Percentiles rank a stretch among this genome's conserved stretches.
phyloP scores from a whole-genome alignment of 108 stramenopile species.

The Nitzschia sp. region DNA sequence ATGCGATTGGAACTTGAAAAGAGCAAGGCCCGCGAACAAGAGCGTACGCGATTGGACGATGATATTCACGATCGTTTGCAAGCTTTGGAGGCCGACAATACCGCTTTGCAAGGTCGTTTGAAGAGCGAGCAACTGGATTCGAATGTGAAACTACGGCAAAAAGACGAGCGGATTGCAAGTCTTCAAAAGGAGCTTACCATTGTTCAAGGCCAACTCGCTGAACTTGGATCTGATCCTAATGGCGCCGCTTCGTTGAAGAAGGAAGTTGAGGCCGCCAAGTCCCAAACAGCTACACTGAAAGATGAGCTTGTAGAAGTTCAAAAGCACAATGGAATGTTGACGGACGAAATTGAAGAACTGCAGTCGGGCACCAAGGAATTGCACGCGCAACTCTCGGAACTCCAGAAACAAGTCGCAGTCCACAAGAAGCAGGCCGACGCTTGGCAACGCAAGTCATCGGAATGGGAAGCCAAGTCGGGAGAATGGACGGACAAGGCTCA shows the following conservation, averaged over 20 bases:
- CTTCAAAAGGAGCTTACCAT: constrained; percentile 16
- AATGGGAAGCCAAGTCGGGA: constrained; percentile 40
- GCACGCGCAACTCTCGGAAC: neutral
- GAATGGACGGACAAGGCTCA: constrained; percentile 36
- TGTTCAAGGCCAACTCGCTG: constrained; percentile 7
- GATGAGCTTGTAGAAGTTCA: constrained; percentile 21
- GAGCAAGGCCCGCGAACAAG: constrained; percentile 6
- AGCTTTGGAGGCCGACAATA: constrained; percentile 20
- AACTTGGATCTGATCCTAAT: constrained; percentile 15
- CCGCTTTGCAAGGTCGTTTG: constrained; percentile 28
- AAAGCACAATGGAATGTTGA: constrained; percentile 14
- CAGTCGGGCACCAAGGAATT: constrained; percentile 20
- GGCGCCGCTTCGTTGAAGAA: constrained; percentile 14
- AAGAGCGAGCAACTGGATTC: constrained; percentile 41
- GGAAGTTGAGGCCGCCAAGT: constrained; percentile 23
- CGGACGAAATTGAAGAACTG: constrained; percentile 19
- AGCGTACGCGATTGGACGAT: constrained; percentile 9
- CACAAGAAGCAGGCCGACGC: constrained; percentile 23
- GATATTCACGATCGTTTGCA: constrained; percentile 16
- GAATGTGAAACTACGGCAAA: constrained; percentile 21
- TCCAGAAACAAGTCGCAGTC: constrained; percentile 4
- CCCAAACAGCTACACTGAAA: neutral
- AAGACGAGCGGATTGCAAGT: constrained; percentile 22
- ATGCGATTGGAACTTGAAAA: constrained; percentile 10
- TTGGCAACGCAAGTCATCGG: constrained; percentile 21